Evolutionary conservation across 306 rosid genomes (phyloP).

Genomic region (Heteromeles arbutifolia): DNA sequence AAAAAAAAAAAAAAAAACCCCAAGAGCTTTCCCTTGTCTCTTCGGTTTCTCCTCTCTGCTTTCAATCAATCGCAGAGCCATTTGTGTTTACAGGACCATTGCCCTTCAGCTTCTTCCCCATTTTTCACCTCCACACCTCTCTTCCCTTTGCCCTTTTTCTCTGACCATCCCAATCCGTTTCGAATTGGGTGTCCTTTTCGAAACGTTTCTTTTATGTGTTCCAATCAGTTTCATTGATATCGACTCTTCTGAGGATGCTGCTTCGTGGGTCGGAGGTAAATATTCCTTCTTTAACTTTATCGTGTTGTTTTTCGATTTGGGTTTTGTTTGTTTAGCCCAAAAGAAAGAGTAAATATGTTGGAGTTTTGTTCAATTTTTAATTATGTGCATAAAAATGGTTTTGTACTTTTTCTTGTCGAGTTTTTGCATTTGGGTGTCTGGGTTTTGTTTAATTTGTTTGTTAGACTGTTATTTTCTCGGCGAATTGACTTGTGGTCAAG

Average conservation of each 20-base stretch:
- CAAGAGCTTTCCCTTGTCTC: constrained; percentile 27
- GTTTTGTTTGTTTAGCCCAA: not conserved
- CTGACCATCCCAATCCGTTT: not conserved
- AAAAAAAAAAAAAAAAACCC: too few relatives aligned
- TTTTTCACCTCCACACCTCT: not conserved
- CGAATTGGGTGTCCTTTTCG: constrained; percentile 15
- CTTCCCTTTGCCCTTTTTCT: not conserved
- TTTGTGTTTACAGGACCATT: not conserved
- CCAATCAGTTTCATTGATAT: constrained; percentile 10
- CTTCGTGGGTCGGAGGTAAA: constrained; percentile 38
- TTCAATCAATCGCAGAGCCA: not conserved
- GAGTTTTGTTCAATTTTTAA: constrained; percentile 1
- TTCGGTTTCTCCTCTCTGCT: constrained; percentile 16
- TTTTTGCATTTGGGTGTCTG: not conserved
- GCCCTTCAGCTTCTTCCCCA: constrained; percentile 6
- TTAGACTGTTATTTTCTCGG: not conserved
- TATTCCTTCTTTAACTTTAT: constrained; percentile 9
- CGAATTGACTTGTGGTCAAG: constrained; percentile 2
- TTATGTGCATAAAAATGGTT: not conserved
- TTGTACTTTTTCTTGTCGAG: not conserved
- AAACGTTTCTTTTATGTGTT: constrained; percentile 11
- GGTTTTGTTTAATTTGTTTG: not conserved
- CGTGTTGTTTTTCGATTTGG: not conserved
- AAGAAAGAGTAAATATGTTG: not conserved
- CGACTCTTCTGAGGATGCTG: not conserved